Conservation (phyloP, 306 rosid species). For the Purshia tridentata region DNA sequence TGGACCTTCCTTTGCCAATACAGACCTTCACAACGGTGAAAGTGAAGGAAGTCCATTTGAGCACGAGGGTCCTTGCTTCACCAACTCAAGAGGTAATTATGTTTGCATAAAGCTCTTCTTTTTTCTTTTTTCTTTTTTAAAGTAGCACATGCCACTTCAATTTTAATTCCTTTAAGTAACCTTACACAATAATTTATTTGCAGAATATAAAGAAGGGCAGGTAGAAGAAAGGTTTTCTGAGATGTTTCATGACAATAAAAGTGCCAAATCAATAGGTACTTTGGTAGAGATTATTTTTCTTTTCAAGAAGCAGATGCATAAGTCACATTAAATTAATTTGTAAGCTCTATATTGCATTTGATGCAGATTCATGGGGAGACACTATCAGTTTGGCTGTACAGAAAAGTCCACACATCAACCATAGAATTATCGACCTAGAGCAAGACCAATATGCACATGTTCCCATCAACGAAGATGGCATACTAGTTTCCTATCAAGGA, state of each 20-base stretch:
- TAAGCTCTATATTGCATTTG: neutral
- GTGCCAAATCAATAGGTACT: slow-evolving; percentile 3
- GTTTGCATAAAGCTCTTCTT: neutral
- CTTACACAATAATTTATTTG: no score
- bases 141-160: no score
- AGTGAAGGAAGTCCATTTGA: neutral
- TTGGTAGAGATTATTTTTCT: neutral
- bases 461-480: neutral
- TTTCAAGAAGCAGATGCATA: neutral
- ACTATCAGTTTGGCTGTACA: neutral
- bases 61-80: neutral
- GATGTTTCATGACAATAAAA: no score
- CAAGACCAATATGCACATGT: neutral
- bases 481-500: slow-evolving; percentile 18
- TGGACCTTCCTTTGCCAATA: neutral
- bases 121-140: neutral
- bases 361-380: slow-evolving; percentile 6
- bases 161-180: no score
- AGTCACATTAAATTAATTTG: neutral
- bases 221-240: no score
- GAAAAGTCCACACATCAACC: neutral
- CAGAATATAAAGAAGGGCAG: no score
- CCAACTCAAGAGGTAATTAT: neutral
- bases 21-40: neutral
- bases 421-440: neutral